A percentile compares a stretch with the other conserved stretches of the same genome.
These are phyloP conservation scores for Neurospora intermedia DNA, from an alignment of 495 filamentous ascomycete species.

Conservation along the genomic window DNA sequence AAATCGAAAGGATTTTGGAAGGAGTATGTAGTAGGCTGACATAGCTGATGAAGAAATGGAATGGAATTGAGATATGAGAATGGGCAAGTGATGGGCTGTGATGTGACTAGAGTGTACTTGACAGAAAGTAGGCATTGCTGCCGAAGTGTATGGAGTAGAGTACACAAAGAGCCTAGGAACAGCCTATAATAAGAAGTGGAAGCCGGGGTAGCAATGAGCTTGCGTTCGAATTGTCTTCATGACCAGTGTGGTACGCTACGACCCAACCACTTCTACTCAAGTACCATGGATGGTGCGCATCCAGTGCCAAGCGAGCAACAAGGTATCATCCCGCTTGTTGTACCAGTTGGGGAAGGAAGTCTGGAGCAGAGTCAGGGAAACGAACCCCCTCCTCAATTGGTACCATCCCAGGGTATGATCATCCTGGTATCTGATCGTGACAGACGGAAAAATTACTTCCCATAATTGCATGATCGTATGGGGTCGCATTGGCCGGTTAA, in stretches of 20 bases:
- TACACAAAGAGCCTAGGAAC: neutral
- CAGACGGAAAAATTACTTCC: constrained; percentile 7
- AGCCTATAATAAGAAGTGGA: too few relatives aligned
- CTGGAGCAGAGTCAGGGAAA: too few relatives aligned
- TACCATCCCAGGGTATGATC: neutral
- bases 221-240: neutral
- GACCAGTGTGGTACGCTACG: neutral
- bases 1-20: too few relatives aligned
- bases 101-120: neutral
- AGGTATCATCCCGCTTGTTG: neutral
- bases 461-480: neutral
- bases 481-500: constrained; percentile 11
- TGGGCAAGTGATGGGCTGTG: neutral
- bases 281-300: neutral
- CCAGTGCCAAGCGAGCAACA: neutral
- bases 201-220: neutral
- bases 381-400: too few relatives aligned
- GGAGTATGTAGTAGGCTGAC: too few relatives aligned
- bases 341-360: neutral
- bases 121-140: neutral
- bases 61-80: too few relatives aligned
- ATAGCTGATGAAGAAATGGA: too few relatives aligned
- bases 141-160: neutral
- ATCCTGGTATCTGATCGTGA: neutral
- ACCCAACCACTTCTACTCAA: too few relatives aligned